A percentile compares a stretch with the other conserved stretches of the same genome.
Conservation (phyloP, 345 rosid genomes). For the Acer campestre region DNA sequence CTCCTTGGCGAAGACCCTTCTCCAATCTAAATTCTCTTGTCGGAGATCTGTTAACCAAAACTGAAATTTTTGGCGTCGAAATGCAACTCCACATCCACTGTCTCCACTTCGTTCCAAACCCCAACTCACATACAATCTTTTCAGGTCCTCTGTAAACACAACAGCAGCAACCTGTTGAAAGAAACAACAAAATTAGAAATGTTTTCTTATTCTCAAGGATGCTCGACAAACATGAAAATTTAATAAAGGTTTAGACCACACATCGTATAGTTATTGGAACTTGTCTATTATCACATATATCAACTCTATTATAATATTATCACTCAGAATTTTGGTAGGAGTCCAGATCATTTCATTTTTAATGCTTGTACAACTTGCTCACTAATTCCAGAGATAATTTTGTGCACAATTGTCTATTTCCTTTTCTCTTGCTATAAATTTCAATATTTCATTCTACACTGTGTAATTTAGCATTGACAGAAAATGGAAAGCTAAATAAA, state of each 20-base stretch:
- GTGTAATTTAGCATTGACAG: background rate
- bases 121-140: slow-evolving; percentile 79
- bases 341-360: background rate
- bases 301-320: background rate
- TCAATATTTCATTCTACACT: background rate
- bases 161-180: slow-evolving; percentile 83
- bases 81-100: too few species aligned
- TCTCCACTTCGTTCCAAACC: too few species aligned
- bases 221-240: slow-evolving; percentile 6
- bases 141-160: slow-evolving; percentile 93
- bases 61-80: too few species aligned
- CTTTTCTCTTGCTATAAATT: background rate
- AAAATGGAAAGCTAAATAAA: background rate
- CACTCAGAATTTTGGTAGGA: background rate
- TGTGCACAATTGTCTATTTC: background rate
- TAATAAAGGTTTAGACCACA: background rate
- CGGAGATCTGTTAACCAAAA: too few species aligned
- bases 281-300: background rate
- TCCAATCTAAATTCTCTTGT: too few species aligned
- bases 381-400: background rate
- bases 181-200: slow-evolving; percentile 25
- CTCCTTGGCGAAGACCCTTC: too few species aligned
- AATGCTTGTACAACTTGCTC: background rate
- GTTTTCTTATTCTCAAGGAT: background rate
- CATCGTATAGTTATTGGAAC: background rate